Evolutionary conservation across 2,329 filamentous ascomycete genomes (phyloP), one percentile per base, ranked within the genome.

Genomic region (Fusarium cicatricum): DNA sequence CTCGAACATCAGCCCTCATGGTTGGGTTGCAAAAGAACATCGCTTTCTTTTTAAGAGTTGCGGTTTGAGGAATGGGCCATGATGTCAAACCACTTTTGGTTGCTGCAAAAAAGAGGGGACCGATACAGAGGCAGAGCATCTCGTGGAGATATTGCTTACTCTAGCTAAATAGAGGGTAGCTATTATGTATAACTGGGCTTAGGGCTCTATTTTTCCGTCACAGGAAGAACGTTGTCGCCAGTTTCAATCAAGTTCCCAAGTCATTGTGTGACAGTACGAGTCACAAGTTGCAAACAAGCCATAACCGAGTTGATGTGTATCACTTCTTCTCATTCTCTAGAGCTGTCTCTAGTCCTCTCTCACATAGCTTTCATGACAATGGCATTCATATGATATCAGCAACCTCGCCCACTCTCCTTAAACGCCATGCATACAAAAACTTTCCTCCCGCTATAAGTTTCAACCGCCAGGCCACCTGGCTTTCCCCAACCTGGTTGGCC

Each of bases 381-480:
- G 23, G 23, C 23, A 26, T 26, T 26, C 23, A 26, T 26, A 8
- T 26, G 23, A 61, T 54, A 61, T 47, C 45, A 36, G 43, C 47
- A 50, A 33, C 50, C 36, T 39, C 41, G 39, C 40, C 32, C 50
- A 55, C 61, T 60, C 46, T 61, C 49, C 53, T 52, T 55, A 52
- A 64, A 64, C 61, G 61, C 61, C 61, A 52, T 52, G 53, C 61
- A 41, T 62, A 50, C 49, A 55, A 47, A n/a, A 50, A 23, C 44
- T 31, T 44, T 19, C 46, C 46, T 14, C 40, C 32, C 33, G 23
- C 38, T 42, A 53, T 47, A 15, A 57, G 46, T 63, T 63, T 60
- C 60, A 64, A 60, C 32, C 55, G 44, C 59, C 39, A 57, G 43
- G 33, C 36, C 34, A n/a, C 11, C 33, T 39, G 16, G 34, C 48